These are phyloP conservation scores for Trametes gibbosa DNA, from an alignment of 768 basidiomycete genomes.

Conservation along the genomic window DNA sequence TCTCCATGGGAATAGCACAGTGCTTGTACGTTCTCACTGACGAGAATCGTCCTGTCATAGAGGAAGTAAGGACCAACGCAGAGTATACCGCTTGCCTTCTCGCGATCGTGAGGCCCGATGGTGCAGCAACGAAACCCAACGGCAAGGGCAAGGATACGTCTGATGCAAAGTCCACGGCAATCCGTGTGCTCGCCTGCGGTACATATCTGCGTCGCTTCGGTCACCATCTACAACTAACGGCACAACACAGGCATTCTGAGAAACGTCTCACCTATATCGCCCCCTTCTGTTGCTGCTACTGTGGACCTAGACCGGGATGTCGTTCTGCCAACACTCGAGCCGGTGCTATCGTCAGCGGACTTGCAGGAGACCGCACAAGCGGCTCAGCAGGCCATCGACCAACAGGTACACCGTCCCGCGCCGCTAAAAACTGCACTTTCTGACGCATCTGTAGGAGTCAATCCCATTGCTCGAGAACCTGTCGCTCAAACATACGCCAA, in stretches of 20 bases:
- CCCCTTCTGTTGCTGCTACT: conserved; percentile 57
- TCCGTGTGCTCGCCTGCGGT: conserved; percentile 76
- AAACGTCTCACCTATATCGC: conserved; percentile 74
- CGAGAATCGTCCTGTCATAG: conserved; percentile 76
- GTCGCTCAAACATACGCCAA: conserved; percentile 62
- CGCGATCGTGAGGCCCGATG: conserved; percentile 49
- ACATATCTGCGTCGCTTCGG: conserved; percentile 19
- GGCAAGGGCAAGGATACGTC: conserved; percentile 40
- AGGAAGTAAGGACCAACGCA: conserved; percentile 60
- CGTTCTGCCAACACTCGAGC: conserved; percentile 66
- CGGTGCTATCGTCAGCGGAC: conserved; percentile 59
- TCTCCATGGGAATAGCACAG: conserved; percentile 55
- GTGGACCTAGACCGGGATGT: conserved; percentile 72
- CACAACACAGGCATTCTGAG: conserved; percentile 61
- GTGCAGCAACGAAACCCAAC: conserved; percentile 28
- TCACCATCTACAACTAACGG: neutral
- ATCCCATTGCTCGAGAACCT: conserved; percentile 55
- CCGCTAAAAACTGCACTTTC: neutral
- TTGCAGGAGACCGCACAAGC: conserved; percentile 47
- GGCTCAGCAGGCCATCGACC: conserved; percentile 51
- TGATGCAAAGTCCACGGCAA: conserved; percentile 48
- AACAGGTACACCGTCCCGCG: conserved; percentile 41
- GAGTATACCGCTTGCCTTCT: conserved; percentile 64
- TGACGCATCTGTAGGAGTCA: conserved; percentile 35
- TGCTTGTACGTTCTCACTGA: conserved; percentile 91